Percentiles rank a stretch among this genome's conserved stretches.
Evolutionary conservation across 805 yeast species (phyloP).

Genomic region (Pichia nakasei): DNA sequence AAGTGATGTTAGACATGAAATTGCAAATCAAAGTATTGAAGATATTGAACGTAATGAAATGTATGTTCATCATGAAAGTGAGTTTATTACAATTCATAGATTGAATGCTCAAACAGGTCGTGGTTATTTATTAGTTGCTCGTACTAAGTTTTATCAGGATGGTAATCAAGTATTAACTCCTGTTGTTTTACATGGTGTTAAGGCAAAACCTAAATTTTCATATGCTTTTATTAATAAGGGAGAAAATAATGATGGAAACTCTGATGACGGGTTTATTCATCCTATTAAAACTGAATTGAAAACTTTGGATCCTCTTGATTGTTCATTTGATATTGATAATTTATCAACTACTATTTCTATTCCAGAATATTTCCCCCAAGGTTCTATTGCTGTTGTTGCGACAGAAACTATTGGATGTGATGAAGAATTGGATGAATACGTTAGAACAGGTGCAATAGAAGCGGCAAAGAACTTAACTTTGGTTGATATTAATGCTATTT

Average conservation of each 20-base stretch:
- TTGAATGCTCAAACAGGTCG: conserved; percentile 73
- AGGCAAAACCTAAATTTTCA: conserved; percentile 47
- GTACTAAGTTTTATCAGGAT: conserved; percentile 60
- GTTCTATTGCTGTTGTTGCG: conserved; percentile 78
- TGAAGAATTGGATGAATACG: conserved; percentile 50
- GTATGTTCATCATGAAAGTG: conserved; percentile 92
- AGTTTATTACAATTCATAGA: conserved; percentile 84
- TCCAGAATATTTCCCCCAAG: conserved; percentile 70
- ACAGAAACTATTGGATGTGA: conserved; percentile 65
- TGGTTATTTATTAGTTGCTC: conserved; percentile 84
- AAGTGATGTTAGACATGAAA: conserved; percentile 46
- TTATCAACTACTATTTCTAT: conserved; percentile 45
- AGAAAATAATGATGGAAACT: background rate
- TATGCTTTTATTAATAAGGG: conserved; percentile 38
- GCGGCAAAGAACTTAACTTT: conserved; percentile 57
- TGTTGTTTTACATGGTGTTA: conserved; percentile 49
- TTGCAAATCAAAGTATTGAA: conserved; percentile 52
- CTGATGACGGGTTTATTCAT: conserved; percentile 27
- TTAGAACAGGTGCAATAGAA: conserved; percentile 68
- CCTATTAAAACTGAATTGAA: conserved; percentile 61
- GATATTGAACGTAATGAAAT: conserved; percentile 59
- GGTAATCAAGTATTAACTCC: conserved; percentile 50
- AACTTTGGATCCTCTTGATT: conserved; percentile 40
- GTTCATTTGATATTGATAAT: conserved; percentile 34
- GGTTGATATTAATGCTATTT: conserved; percentile 62